Evolutionary conservation across 2,329 filamentous ascomycete species (phyloP), one percentile per base, ranked within the genome.

Genomic region (Aspergillus jensenii): DNA sequence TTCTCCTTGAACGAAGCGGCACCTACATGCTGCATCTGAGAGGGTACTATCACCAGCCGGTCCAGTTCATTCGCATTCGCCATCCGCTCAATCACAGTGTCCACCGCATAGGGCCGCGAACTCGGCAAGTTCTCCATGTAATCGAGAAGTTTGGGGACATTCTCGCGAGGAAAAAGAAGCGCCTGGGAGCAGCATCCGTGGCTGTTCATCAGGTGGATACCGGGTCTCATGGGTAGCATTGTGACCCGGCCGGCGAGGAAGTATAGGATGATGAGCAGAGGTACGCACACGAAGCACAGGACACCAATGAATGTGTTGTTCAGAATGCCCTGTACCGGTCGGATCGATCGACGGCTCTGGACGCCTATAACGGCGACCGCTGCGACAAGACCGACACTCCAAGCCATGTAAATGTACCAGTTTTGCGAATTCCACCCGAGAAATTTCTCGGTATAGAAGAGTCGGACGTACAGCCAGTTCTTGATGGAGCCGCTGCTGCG

Each of bases 381-480:
- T 3, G 67, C 51, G 6, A 67, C 60, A 11, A 58, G 52, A 4
- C 60, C 49, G 9, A 75, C 25, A 9, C 74, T 77, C 59, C 69
- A 72, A 33, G 65, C 60, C 3, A 78, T 56, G 56, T 79, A 78
- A 2, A 59, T 62, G 4, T 46, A 61, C 76, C 76, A 78, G 27
- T 74, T 59, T 55, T 79, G 75, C 5, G 65, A 65, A 55, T 79
- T 79, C 78, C 78, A 80, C 37, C 78, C 78, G 6, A 78, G 69
- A 54, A 77, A 78, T 54, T 76, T 71, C 59, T 80, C 78, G 0
- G 77, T 80, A 60, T 77, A 79, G 67, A 81, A 81, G 9, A 81
- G 68, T 6, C 77, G 76, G 44, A 80, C 65, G 62, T 80, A 80
- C 9, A 80, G 65, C 68, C 68, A 71, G 50, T 67, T 62, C 19